phyloP scores from a whole-genome alignment of 2,329 filamentous ascomycete genomes.

The Exophiala sp. region DNA sequence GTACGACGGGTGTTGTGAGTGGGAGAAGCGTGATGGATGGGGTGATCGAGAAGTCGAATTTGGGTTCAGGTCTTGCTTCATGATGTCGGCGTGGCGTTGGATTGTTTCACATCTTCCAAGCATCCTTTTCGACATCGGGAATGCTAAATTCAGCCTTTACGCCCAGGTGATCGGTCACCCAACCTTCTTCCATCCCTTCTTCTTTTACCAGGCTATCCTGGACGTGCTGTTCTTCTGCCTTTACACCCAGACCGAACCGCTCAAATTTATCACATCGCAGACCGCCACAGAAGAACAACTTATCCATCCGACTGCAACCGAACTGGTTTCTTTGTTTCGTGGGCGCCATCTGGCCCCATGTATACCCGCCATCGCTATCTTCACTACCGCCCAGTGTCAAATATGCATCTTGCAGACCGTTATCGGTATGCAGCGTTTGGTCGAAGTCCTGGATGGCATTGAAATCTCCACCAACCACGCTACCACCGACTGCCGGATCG shows the following conservation, averaged over 20 bases:
- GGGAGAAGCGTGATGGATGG: constrained; percentile 86
- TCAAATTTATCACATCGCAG: constrained; percentile 48
- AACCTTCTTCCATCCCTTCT: constrained; percentile 25
- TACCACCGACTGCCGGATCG: constrained; percentile 30
- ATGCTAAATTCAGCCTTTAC: constrained; percentile 25
- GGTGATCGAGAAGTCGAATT: constrained; percentile 63
- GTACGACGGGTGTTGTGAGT: constrained; percentile 85
- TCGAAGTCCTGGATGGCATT: constrained; percentile 59
- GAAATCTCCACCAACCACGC: constrained; percentile 53
- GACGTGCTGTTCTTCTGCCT: constrained; percentile 32
- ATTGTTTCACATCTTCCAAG: too few relatives aligned
- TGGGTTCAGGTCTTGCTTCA: constrained; percentile 19
- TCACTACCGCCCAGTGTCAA: constrained; percentile 51
- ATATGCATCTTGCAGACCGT: constrained; percentile 52
- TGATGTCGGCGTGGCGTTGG: background rate
- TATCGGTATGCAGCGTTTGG: constrained; percentile 45
- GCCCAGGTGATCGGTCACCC: constrained; percentile 29
- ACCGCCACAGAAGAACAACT: constrained; percentile 48
- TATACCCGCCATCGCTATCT: constrained; percentile 51
- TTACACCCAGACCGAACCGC: constrained; percentile 48
- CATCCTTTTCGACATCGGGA: background rate
- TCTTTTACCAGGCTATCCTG: constrained; percentile 21
- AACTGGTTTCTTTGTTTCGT: constrained; percentile 42
- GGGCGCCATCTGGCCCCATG: constrained; percentile 56
- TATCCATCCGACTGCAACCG: constrained; percentile 55